phyloP scores from a whole-genome alignment of 805 yeast genomes.

The Kregervanrija fluxuum region DNA sequence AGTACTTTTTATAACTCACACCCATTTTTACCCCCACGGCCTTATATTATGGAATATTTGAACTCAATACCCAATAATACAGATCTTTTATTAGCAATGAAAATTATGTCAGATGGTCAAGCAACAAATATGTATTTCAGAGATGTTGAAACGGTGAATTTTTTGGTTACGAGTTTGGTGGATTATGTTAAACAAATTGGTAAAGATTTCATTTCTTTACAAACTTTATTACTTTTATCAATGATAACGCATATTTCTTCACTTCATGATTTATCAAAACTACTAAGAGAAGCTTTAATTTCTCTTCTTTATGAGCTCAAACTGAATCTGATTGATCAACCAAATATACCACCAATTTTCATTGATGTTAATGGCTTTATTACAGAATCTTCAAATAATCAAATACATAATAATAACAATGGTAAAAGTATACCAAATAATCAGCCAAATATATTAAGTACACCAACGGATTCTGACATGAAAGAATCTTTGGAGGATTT shows the following conservation, averaged over 20 bases:
- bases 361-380: constrained; percentile 30
- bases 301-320: constrained; percentile 31
- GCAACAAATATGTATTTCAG: constrained; percentile 27
- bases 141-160: constrained; percentile 35
- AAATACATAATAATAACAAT: not conserved
- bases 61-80: constrained; percentile 27
- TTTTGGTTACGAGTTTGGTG: constrained; percentile 27
- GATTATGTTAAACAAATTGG: constrained; percentile 27
- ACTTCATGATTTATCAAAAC: constrained; percentile 37
- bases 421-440: not conserved
- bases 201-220: constrained; percentile 38
- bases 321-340: constrained; percentile 33
- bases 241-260: constrained; percentile 46
- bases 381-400: constrained; percentile 10
- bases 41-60: constrained; percentile 30
- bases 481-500: constrained; percentile 11
- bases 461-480: constrained; percentile 17
- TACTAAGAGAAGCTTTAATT: constrained; percentile 36
- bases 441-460: constrained; percentile 4
- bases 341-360: constrained; percentile 18
- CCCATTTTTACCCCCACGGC: constrained; percentile 39
- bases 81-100: constrained; percentile 41
- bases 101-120: constrained; percentile 44
- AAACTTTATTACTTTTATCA: constrained; percentile 33
- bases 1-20: constrained; percentile 34